Percentiles rank a stretch among this genome's conserved stretches.
phyloP scores from a whole-genome alignment of 805 yeast species.

The Blastobotrys robertii region DNA sequence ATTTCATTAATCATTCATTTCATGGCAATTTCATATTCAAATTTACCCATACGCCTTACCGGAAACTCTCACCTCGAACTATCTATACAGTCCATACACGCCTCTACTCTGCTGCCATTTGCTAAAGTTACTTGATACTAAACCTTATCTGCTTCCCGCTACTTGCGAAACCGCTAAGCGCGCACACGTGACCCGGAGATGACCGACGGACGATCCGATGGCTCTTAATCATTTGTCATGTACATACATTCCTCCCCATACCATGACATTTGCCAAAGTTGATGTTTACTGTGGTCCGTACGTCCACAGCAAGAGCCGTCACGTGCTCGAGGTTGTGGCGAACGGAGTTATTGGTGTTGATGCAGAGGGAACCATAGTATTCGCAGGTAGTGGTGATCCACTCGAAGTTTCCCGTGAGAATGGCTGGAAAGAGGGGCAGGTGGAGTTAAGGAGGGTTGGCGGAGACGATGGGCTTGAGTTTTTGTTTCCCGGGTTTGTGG shows the following conservation, averaged over 20 bases:
- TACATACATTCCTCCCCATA: not conserved
- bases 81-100: no score
- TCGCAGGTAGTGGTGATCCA: conserved; percentile 22
- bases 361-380: conserved; percentile 42
- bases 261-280: not conserved
- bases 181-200: not conserved
- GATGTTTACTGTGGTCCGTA: conserved; percentile 11
- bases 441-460: conserved; percentile 3
- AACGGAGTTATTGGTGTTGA: conserved; percentile 58
- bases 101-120: no score
- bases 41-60: no score
- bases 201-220: not conserved
- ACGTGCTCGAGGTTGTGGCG: conserved; percentile 42
- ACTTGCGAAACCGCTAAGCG: not conserved
- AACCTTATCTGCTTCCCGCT: no score
- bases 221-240: not conserved
- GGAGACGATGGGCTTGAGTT: conserved; percentile 29
- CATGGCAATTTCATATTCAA: no score
- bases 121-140: no score
- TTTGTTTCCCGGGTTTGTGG: conserved; percentile 74
- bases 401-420: conserved; percentile 21
- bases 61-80: no score
- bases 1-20: no score
- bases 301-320: conserved; percentile 8
- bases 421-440: conserved; percentile 10